Conservation (phyloP, 2,329 filamentous ascomycete species). For the Stenocarpella maydis region DNA sequence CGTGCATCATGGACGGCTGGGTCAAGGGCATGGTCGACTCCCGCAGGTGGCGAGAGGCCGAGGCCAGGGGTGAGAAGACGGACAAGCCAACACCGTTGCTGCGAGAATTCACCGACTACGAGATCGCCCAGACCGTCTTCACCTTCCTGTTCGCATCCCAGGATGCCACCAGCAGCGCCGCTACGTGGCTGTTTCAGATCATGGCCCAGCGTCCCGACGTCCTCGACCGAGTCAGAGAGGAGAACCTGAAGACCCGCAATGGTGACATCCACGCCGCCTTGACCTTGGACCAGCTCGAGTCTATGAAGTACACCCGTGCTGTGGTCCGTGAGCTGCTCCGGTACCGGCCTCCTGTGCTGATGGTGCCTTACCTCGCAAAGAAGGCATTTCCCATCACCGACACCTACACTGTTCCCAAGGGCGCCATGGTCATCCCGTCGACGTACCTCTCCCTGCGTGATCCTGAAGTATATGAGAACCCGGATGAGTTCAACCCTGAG, state of each 20-base stretch:
- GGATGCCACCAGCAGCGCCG: conserved; percentile 93
- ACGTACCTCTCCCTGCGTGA: conserved; percentile 92
- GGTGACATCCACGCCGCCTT: conserved; percentile 76
- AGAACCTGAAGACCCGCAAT: conserved; percentile 81
- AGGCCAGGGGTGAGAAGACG: conserved; percentile 74
- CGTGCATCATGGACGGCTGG: conserved; percentile 97
- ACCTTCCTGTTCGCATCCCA: conserved; percentile 98
- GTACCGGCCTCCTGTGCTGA: conserved; percentile 94
- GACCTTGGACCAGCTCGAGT: conserved; percentile 86
- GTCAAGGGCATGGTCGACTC: conserved; percentile 88
- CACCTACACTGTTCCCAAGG: conserved; percentile 91
- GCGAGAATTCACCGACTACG: conserved; percentile 86
- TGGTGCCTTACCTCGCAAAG: conserved; percentile 96
- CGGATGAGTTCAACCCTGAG: conserved; percentile 89
- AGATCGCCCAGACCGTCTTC: conserved; percentile 93
- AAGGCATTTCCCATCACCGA: conserved; percentile 92
- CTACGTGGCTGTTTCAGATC: conserved; percentile 94
- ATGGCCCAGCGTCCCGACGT: conserved; percentile 94
- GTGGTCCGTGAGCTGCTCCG: conserved; percentile 91
- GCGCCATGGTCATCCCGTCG: conserved; percentile 93
- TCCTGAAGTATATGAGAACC: conserved; percentile 88
- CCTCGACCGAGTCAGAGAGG: conserved; percentile 87
- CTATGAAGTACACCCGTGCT: conserved; percentile 87
- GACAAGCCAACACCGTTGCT: conserved; percentile 86
- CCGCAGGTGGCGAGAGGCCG: conserved; percentile 79